Evolutionary conservation across 1,284 basidiomycete genomes (phyloP).

Genomic region (Puccinia coronata): DNA sequence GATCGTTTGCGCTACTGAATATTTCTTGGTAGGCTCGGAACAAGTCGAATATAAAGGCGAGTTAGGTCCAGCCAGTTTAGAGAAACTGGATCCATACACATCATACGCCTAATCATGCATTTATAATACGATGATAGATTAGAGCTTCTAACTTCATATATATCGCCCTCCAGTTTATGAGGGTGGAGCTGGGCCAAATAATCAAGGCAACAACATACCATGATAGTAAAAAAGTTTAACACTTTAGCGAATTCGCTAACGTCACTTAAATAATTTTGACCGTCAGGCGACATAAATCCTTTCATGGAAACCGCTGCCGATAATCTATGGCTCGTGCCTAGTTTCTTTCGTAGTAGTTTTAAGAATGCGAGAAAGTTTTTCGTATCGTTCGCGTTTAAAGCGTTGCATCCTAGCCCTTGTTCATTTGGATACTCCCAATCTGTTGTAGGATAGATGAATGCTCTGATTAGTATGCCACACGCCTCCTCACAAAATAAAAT

Average conservation of each 20-base stretch:
- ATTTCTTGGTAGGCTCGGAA: constrained; percentile 26
- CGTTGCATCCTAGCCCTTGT: constrained; percentile 46
- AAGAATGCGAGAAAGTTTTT: constrained; percentile 33
- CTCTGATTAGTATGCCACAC: too few species aligned
- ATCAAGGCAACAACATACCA: constrained; percentile 18
- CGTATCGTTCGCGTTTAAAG: constrained; percentile 22
- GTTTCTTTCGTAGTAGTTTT: constrained; percentile 15
- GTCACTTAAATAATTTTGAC: constrained; percentile 16
- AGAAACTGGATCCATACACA: constrained; percentile 24
- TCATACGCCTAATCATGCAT: constrained; percentile 50
- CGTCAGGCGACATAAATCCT: constrained; percentile 44
- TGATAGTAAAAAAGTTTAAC: constrained; percentile 46
- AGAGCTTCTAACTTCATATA: too few species aligned
- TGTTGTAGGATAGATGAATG: too few species aligned
- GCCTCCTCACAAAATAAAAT: too few species aligned
- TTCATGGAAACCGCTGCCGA: constrained; percentile 39
- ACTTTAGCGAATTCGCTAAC: constrained; percentile 29
- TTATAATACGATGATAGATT: too few species aligned
- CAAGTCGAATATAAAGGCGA: constrained; percentile 33
- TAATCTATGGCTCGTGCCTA: constrained; percentile 19
- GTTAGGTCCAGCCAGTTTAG: constrained; percentile 39
- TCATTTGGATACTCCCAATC: constrained; percentile 49
- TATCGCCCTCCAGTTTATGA: too few species aligned
- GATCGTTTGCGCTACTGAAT: constrained; percentile 42
- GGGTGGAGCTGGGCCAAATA: too few species aligned